These are phyloP conservation scores for Populus hybrid DNA, from an alignment of 441 rosid species.

Conservation along the genomic window DNA sequence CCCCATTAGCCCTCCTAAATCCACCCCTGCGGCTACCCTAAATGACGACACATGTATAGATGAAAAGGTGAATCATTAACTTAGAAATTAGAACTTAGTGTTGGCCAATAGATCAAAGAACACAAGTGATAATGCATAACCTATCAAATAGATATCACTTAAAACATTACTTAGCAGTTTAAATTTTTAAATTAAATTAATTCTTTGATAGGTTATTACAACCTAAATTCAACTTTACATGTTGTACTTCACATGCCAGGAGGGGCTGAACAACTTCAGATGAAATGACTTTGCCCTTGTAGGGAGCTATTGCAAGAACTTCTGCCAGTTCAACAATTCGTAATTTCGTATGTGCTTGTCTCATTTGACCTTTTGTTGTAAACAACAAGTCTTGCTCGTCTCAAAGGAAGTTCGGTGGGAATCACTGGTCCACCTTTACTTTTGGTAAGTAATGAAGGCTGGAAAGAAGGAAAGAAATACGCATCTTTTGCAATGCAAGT, in stretches of 20 bases:
- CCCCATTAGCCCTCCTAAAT: too few relatives aligned
- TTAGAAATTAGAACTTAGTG: neutral
- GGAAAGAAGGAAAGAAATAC: constrained; percentile 89
- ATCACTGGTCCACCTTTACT: constrained; percentile 72
- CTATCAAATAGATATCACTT: too few relatives aligned
- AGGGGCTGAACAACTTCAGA: constrained; percentile 85
- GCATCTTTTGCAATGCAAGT: constrained; percentile 53
- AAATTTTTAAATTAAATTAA: too few relatives aligned
- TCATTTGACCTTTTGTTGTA: constrained; percentile 81
- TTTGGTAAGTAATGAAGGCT: constrained; percentile 75
- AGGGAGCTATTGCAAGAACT: constrained; percentile 80
- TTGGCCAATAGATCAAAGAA: neutral
- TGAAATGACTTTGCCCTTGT: constrained; percentile 78
- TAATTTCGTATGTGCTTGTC: constrained; percentile 61
- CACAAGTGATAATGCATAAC: too few relatives aligned
- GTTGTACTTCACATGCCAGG: constrained; percentile 35
- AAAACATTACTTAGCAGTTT: too few relatives aligned
- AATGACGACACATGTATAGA: neutral
- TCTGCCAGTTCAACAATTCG: constrained; percentile 74
- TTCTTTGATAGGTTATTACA: too few relatives aligned
- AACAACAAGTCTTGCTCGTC: constrained; percentile 77
- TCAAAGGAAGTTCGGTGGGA: constrained; percentile 76
- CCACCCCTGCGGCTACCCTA: neutral
- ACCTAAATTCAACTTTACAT: too few relatives aligned
- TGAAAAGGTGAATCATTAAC: neutral